Evolutionary conservation across 2,329 filamentous ascomycete species (phyloP).

Genomic region (Alternaria novae-zelandiae): DNA sequence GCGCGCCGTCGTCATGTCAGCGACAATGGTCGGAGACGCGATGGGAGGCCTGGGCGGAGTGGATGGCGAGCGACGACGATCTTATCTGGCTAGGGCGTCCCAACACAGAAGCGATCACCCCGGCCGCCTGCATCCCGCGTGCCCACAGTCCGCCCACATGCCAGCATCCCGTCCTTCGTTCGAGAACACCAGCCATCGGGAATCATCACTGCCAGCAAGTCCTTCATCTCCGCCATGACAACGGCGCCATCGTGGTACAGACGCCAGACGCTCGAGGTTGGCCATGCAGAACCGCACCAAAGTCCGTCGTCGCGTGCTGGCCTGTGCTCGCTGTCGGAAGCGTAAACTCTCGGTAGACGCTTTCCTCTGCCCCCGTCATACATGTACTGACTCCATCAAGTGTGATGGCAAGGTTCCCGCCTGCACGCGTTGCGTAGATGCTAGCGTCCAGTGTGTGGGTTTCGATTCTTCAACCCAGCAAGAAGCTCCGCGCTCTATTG

Average conservation of each 20-base stretch:
- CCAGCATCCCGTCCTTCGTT: constrained; percentile 6
- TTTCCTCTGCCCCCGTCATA: background rate
- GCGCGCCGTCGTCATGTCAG: background rate
- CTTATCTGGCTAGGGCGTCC: constrained; percentile 25
- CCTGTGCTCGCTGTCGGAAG: constrained; percentile 46
- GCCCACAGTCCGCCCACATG: constrained; percentile 4
- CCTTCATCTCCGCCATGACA: constrained; percentile 29
- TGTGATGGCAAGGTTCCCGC: constrained; percentile 46
- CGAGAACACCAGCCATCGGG: constrained; percentile 16
- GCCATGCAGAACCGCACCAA: constrained; percentile 43
- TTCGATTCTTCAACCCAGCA: constrained; percentile 45
- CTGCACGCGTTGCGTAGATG: constrained; percentile 43
- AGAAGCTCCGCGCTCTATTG: constrained; percentile 43
- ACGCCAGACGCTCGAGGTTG: constrained; percentile 18
- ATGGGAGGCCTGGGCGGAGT: constrained; percentile 6
- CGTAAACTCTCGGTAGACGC: constrained; percentile 43
- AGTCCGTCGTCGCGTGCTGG: constrained; percentile 44
- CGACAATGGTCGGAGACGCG: constrained; percentile 1
- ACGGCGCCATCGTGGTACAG: constrained; percentile 17
- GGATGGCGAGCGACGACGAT: constrained; percentile 11
- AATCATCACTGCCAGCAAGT: constrained; percentile 8
- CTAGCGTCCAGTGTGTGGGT: constrained; percentile 40
- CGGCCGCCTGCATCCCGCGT: constrained; percentile 17
- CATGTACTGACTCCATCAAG: constrained; percentile 21
- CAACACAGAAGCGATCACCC: constrained; percentile 19